These are phyloP conservation scores for Pseudogymnoascus sp. DNA, from an alignment of 2,329 filamentous ascomycete species.

Conservation along the genomic window DNA sequence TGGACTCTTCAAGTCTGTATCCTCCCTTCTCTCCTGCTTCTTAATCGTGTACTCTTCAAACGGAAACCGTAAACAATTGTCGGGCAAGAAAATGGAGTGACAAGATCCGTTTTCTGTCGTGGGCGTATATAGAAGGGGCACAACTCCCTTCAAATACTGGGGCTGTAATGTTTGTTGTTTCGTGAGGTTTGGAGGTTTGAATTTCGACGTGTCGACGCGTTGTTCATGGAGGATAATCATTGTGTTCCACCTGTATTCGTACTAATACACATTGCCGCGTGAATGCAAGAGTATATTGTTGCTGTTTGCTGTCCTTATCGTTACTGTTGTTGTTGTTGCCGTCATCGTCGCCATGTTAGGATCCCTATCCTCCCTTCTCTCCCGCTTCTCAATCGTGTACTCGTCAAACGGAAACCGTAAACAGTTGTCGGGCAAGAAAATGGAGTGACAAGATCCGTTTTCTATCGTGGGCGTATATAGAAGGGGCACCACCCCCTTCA, in stretches of 20 bases:
- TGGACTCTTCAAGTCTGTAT: no score
- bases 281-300: no score
- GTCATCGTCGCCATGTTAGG: no score
- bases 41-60: not conserved
- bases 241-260: no score
- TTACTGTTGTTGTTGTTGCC: no score
- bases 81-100: not conserved
- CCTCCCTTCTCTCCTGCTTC: not conserved
- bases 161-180: no score
- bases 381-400: not conserved
- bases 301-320: no score
- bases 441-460: not conserved
- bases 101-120: not conserved
- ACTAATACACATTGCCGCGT: no score
- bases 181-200: no score
- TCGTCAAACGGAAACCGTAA: not conserved
- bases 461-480: not conserved
- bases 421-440: not conserved
- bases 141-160: not conserved
- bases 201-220: no score
- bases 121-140: not conserved
- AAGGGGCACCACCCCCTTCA: not conserved
- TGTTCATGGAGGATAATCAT: no score
- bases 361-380: not conserved
- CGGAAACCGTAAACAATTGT: not conserved